Evolutionary conservation across 2,329 filamentous ascomycete genomes (phyloP).

Genomic region (Sporothrix sp.): DNA sequence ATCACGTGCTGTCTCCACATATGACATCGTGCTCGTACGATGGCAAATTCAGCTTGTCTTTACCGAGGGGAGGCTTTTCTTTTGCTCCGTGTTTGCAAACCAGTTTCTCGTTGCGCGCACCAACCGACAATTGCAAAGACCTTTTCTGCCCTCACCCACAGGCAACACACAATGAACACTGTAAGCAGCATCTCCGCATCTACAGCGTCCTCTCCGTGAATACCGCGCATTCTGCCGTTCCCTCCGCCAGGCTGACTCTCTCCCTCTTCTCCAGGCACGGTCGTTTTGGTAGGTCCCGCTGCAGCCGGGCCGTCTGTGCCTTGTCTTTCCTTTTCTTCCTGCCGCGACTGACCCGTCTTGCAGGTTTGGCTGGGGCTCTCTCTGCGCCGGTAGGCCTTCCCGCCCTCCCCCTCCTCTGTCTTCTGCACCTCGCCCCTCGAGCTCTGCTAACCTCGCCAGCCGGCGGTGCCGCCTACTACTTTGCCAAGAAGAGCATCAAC

Average conservation of each 20-base stretch:
- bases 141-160: too few relatives aligned
- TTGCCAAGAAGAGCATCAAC: slow-evolving; percentile 91
- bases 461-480: slow-evolving; percentile 87
- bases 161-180: slow-evolving; percentile 15
- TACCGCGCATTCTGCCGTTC: neutral
- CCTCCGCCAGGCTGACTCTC: neutral
- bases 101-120: neutral
- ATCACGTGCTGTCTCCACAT: too few relatives aligned
- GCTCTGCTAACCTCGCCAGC: slow-evolving; percentile 38
- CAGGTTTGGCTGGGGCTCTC: slow-evolving; percentile 85
- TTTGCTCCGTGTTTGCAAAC: too few relatives aligned
- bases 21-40: too few relatives aligned
- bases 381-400: slow-evolving; percentile 61
- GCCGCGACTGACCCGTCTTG: neutral
- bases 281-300: slow-evolving; percentile 10
- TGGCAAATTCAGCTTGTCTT: too few relatives aligned
- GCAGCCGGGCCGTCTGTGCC: too few relatives aligned
- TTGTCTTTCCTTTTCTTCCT: too few relatives aligned
- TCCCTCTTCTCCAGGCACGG: slow-evolving; percentile 13
- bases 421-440: neutral
- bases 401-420: slow-evolving; percentile 3
- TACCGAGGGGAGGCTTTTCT: too few relatives aligned
- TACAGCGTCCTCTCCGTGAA: neutral
- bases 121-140: too few relatives aligned
- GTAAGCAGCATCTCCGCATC: slow-evolving; percentile 11